These are phyloP conservation scores for Ceratobasidium sp. DNA, from an alignment of 1,284 basidiomycete genomes.

Conservation along the genomic window DNA sequence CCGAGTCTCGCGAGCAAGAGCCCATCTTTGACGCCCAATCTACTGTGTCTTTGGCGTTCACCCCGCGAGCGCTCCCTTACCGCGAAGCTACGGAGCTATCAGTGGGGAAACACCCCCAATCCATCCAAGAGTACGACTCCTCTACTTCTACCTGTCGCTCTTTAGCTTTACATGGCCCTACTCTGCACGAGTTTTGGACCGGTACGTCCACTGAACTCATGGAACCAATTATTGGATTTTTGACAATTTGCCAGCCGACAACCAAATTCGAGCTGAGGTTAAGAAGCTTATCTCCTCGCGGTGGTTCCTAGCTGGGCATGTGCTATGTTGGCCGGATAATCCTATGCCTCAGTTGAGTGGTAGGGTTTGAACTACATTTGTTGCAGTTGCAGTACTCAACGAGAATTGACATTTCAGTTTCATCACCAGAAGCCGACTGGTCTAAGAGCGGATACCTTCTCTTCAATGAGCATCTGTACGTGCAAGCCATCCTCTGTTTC, in stretches of 20 bases:
- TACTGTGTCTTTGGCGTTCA: no score
- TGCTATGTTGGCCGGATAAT: slow-evolving; percentile 62
- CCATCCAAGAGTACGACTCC: no score
- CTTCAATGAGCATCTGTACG: slow-evolving; percentile 70
- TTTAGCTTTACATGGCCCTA: background rate
- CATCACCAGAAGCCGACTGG: slow-evolving; percentile 71
- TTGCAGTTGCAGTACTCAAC: slow-evolving; percentile 1
- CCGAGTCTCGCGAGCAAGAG: no score
- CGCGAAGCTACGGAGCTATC: no score
- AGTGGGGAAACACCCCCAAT: no score
- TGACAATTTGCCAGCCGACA: slow-evolving; percentile 1
- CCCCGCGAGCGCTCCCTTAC: no score
- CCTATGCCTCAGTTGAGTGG: slow-evolving; percentile 67
- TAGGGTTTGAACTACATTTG: background rate
- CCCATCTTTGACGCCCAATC: no score
- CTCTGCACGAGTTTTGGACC: background rate
- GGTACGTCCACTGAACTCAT: background rate
- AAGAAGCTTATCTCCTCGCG: background rate
- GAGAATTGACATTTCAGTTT: slow-evolving; percentile 48
- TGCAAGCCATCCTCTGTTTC: slow-evolving; percentile 74
- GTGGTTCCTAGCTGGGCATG: slow-evolving; percentile 52
- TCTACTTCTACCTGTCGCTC: no score
- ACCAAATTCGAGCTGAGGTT: slow-evolving; percentile 22
- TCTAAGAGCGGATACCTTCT: slow-evolving; percentile 65
- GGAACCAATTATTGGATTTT: background rate